Conservation (phyloP, 768 basidiomycete genomes). For the Trametes maxima region DNA sequence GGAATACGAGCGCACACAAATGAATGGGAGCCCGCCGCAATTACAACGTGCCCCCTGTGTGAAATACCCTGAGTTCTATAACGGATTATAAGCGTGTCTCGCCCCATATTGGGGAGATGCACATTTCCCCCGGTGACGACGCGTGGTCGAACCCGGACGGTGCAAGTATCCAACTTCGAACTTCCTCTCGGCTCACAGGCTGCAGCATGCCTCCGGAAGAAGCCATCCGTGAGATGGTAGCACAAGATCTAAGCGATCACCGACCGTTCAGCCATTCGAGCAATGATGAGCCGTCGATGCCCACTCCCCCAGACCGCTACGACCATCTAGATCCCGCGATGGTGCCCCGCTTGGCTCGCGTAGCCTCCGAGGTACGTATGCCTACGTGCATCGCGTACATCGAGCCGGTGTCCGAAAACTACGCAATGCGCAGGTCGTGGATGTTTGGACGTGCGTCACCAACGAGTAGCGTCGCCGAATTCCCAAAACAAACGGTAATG, state of each 20-base stretch:
- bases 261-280: not conserved
- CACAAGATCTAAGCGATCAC: conserved; percentile 1
- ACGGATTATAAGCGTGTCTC: not conserved
- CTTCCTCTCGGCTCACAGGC: not conserved
- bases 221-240: not conserved
- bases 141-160: not conserved
- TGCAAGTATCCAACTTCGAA: not conserved
- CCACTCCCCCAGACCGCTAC: not conserved
- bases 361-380: not conserved
- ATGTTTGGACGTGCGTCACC: too few species aligned
- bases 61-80: not conserved
- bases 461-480: too few species aligned
- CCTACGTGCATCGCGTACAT: too few species aligned
- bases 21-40: not conserved
- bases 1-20: too few species aligned
- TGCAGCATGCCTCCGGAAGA: not conserved
- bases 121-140: not conserved
- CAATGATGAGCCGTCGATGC: conserved; percentile 7
- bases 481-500: too few species aligned
- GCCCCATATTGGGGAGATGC: not conserved
- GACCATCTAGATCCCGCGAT: not conserved
- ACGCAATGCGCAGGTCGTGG: not conserved
- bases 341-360: not conserved
- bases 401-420: not conserved
- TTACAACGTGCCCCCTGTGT: not conserved